Evolutionary conservation across 2,329 filamentous ascomycete species (phyloP), one percentile per base, ranked within the genome.

Genomic region (Penicillium capsulatum): DNA sequence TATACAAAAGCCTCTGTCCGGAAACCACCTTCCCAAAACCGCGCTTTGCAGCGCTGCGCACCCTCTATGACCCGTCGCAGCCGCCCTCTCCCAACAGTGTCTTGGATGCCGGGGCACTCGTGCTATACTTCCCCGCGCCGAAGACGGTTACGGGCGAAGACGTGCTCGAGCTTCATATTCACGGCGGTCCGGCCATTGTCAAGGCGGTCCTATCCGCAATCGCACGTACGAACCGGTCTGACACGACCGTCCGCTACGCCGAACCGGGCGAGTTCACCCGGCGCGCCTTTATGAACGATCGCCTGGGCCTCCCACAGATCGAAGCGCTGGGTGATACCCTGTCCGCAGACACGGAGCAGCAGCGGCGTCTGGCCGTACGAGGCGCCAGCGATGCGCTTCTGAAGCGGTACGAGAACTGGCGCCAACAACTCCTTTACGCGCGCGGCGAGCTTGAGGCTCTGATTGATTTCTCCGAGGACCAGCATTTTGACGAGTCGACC

Each of bases 381-480:
- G 89, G 89, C 5, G 81, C 81, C 19, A 84, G 80, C 3, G 82
- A 83, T 15, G 67, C 73, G 0, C 72, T 96, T 9, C 80, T 86
- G 0, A 73, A 75, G 43, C 80, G 81, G 13, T 98, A 98, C 62
- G 89, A 96, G 52, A 57, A 57, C 7, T 98, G 92, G 92, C 80
- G 91, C 17, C 71, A 78, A 48, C 74, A 81, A 49, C 68, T 98
- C 13, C 71, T 97, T 5, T 75, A 84, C 47, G 90, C 90, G 7
- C 80, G 92, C 2, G 92, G 88, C 7, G 90, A 97, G 67, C 75
- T 98, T 27, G 92, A 98, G 66, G 92, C 92, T 0, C 69, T 98
- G 51, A 97, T 98, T 46, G 92, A 98, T 65, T 98, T 98, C 61
- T 85, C 87, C 1, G 92, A 98, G 63, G 92, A 97, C 57, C 91